Evolutionary conservation across 2,329 filamentous ascomycete species (phyloP), one percentile per base, ranked within the genome.

Genomic region (Pleurostoma richardsiae): DNA sequence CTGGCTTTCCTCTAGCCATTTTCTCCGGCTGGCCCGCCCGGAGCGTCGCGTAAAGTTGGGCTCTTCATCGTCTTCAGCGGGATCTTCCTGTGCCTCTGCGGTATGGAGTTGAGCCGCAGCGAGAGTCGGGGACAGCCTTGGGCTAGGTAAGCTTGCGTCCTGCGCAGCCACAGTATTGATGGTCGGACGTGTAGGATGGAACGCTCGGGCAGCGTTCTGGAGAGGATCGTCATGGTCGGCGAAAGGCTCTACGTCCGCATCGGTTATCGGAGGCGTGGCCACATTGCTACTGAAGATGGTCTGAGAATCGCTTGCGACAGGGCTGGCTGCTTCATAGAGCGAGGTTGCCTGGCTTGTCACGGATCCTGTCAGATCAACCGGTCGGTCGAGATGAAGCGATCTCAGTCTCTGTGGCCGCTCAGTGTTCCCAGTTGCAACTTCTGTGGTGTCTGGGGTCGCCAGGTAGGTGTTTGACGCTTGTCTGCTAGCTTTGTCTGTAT

Each of bases 71-170:
- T 67, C 69, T 5, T 73, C 70, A 7, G 61, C 66, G 3, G 68
- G 68, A 8, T 68, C 67, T 2, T 77, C 74, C 40, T 76, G 69
- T 11, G 66, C 64, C 29, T 63, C 63, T 29, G 59, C 57, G 1
- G 62, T 59, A 27, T 72, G 72, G 6, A 74, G 61, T 56, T 80
- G 76, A 29, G 76, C 74, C 40, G 92, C 87, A 56, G 88, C 89
- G 49, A 95, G 80, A 5, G 92, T 95, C 4, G 94, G 94, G 29
- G 94, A 99, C 47, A 99, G 71, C 59, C 94, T 91, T 31, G 94
- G 94, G 64, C 94, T 99, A 44, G 94, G 94, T 51, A 99, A 75
- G 67, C 90, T 96, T 53, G 89, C 90, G 71, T 96, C 92, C 63
- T 94, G 88, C 38, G 85, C 83, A 47, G 83, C 81, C 46, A 85